Evolutionary conservation across 2,329 filamentous ascomycete species (phyloP).

Genomic region (Colletotrichum tamarilloi): DNA sequence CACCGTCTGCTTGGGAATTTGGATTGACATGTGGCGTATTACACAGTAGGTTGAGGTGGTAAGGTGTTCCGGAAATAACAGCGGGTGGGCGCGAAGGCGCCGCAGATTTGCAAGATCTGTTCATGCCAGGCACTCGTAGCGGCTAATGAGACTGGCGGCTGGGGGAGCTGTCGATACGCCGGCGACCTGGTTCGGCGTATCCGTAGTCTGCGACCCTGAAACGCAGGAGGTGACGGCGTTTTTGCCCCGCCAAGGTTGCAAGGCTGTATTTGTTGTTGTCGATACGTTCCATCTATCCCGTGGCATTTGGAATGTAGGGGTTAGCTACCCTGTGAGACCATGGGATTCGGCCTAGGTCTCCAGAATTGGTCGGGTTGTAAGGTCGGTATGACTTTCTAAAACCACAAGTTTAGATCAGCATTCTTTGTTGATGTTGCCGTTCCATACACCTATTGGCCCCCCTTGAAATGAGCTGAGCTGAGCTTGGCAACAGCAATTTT

Average conservation of each 20-base stretch:
- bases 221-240: slow-evolving; percentile 9
- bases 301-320: slow-evolving; percentile 2
- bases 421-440: background rate
- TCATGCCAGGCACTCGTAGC: background rate
- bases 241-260: slow-evolving; percentile 18
- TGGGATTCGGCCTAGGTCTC: background rate
- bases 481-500: background rate
- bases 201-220: slow-evolving; percentile 17
- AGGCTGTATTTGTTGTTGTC: background rate
- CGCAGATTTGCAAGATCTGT: slow-evolving; percentile 1
- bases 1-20: slow-evolving; percentile 5
- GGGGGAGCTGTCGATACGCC: slow-evolving; percentile 1
- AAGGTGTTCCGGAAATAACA: slow-evolving; percentile 18
- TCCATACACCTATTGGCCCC: background rate
- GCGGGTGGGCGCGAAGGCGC: slow-evolving; percentile 6
- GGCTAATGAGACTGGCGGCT: background rate
- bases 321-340: background rate
- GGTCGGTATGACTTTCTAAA: background rate
- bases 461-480: background rate
- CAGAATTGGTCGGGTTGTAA: background rate
- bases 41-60: background rate
- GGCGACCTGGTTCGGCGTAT: background rate
- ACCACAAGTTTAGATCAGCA: background rate
- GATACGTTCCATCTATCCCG: background rate
- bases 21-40: slow-evolving; percentile 10